These are phyloP conservation scores for Schizonepeta tenuifolia DNA, from an alignment of 257 asterid species.

Conservation along the genomic window DNA sequence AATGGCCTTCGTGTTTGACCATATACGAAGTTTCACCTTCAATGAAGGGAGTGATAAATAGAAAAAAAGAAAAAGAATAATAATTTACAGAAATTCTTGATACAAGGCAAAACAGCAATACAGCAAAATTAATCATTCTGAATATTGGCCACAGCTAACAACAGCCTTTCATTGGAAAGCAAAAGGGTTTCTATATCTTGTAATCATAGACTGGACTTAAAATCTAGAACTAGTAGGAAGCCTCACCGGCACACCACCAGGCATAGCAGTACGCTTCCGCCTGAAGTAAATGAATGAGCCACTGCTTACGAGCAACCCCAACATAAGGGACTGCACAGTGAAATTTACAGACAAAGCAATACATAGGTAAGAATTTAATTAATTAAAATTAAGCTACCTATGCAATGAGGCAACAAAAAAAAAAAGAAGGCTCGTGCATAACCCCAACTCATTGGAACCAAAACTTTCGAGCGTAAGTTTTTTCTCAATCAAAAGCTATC, in stretches of 20 bases:
- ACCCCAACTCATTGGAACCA: neutral
- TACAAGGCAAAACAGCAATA: constrained; percentile 31
- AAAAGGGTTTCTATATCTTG: constrained; percentile 5
- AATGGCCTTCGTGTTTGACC: neutral
- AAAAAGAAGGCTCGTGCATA: neutral
- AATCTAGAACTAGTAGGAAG: constrained; percentile 76
- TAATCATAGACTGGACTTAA: constrained; percentile 32
- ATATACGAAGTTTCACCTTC: neutral
- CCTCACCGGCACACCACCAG: constrained; percentile 63
- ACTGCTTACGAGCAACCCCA: constrained; percentile 68
- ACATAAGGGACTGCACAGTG: constrained; percentile 59
- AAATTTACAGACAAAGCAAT: constrained; percentile 5
- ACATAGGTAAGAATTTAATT: constrained; percentile 6
- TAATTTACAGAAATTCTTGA: constrained; percentile 33
- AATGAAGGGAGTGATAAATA: neutral
- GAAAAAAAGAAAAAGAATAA: neutral
- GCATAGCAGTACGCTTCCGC: constrained; percentile 51
- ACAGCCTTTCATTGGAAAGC: constrained; percentile 13
- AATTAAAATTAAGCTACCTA: neutral
- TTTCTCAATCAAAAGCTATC: neutral
- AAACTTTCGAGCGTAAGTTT: neutral
- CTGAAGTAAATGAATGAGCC: constrained; percentile 79
- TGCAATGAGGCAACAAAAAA: neutral
- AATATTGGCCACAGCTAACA: constrained; percentile 32
- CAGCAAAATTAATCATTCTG: constrained; percentile 3